Conservation (phyloP, 2,329 filamentous ascomycete species). For the Fusarium coicis region DNA sequence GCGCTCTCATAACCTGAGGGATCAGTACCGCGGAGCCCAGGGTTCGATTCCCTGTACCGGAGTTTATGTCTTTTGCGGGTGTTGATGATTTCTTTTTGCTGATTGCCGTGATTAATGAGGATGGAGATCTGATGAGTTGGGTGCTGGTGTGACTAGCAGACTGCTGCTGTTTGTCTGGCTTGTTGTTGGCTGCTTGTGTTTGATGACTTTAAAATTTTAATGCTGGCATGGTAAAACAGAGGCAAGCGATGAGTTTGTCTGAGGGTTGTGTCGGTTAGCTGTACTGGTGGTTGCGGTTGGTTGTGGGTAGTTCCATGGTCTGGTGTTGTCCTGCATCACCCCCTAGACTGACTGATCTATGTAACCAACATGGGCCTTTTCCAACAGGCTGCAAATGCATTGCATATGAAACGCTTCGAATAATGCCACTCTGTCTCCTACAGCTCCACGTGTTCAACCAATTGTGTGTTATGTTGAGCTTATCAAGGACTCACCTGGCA, state of each 20-base stretch:
- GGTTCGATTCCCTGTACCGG: conserved; percentile 42
- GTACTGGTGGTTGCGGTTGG: too few species aligned
- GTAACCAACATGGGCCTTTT: background rate
- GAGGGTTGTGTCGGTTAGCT: background rate
- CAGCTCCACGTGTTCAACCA: background rate
- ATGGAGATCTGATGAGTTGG: background rate
- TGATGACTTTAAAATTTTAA: background rate
- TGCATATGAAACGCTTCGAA: fast-evolving
- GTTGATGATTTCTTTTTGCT: background rate
- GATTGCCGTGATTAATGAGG: background rate
- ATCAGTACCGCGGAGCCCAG: conserved; percentile 37
- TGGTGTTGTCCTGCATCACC: background rate
- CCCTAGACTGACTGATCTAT: background rate
- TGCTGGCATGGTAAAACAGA: background rate
- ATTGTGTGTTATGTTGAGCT: background rate
- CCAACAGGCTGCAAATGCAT: background rate
- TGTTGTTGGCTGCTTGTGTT: background rate
- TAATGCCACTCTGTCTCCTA: background rate
- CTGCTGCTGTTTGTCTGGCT: background rate
- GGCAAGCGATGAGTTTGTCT: background rate
- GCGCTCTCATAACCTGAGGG: conserved; percentile 44
- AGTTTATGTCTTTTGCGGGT: background rate
- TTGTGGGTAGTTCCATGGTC: background rate
- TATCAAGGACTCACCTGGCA: background rate
- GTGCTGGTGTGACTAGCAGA: background rate